A percentile compares a stretch with the other conserved stretches of the same genome.
These are phyloP conservation scores for Tolypocladium ovalisporum DNA, from an alignment of 2,329 filamentous ascomycete species.

Conservation along the genomic window DNA sequence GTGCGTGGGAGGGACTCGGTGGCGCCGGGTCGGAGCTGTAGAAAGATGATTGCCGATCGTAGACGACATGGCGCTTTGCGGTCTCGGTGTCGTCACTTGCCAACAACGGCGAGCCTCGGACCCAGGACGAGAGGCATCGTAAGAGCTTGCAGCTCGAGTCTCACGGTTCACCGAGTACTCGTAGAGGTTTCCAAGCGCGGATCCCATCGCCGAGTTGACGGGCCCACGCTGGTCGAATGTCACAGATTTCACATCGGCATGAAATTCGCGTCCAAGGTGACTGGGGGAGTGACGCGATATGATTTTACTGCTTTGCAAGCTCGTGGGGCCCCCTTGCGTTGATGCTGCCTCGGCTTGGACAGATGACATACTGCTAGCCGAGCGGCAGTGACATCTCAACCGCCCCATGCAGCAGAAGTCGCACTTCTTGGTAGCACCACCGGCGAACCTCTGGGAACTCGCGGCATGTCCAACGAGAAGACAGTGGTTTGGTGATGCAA, in stretches of 20 bases:
- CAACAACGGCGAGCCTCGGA: too few species aligned
- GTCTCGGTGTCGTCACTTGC: neutral
- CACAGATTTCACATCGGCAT: neutral
- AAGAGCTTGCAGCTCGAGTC: too few species aligned
- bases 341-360: neutral
- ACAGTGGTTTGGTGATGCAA: too few species aligned
- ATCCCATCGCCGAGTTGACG: neutral
- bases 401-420: neutral
- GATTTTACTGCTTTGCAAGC: neutral
- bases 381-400: neutral
- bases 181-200: neutral
- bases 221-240: neutral
- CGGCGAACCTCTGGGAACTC: neutral
- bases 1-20: neutral
- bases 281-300: too few species aligned
- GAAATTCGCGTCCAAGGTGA: neutral
- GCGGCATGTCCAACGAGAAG: too few species aligned
- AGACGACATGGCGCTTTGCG: neutral
- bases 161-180: too few species aligned
- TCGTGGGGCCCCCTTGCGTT: neutral
- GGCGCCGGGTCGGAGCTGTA: neutral
- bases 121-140: neutral
- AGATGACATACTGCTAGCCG: neutral
- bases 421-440: neutral
- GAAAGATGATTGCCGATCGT: neutral